Evolutionary conservation across 2,329 filamentous ascomycete genomes (phyloP).

Genomic region (Bipolaris sorokiniana): DNA sequence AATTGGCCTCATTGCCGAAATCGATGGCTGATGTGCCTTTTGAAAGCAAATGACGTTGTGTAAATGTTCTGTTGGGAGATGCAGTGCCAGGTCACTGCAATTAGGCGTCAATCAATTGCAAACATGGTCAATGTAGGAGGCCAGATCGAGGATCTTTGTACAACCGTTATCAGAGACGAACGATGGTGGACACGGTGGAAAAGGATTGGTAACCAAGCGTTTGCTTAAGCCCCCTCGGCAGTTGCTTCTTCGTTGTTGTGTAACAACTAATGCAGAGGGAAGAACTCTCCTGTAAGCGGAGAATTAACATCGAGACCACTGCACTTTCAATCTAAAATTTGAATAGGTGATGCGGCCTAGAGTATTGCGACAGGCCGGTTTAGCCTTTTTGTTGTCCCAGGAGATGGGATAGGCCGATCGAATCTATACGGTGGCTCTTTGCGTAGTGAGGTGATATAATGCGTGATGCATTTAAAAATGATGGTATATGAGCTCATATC

Average conservation of each 20-base stretch:
- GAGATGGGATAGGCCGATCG: background rate
- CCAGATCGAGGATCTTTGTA: background rate
- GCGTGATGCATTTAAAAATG: background rate
- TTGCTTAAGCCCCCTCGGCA: background rate
- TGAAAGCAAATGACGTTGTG: slow-evolving; percentile 1
- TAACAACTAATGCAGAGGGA: background rate
- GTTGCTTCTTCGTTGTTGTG: background rate
- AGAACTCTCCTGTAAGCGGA: background rate
- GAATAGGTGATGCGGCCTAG: background rate
- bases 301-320: background rate
- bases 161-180: background rate
- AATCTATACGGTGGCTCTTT: background rate
- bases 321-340: background rate
- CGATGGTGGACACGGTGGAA: background rate
- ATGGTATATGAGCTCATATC: background rate
- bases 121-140: background rate
- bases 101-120: slow-evolving; percentile 6
- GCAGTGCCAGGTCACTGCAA: background rate
- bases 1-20: slow-evolving; percentile 1
- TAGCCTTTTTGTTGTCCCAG: background rate
- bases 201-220: background rate
- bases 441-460: background rate
- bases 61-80: background rate
- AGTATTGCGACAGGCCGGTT: background rate
- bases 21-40: background rate